These are phyloP conservation scores for Canariomyces notabilis DNA, from an alignment of 2,329 filamentous ascomycete genomes.

Conservation along the genomic window DNA sequence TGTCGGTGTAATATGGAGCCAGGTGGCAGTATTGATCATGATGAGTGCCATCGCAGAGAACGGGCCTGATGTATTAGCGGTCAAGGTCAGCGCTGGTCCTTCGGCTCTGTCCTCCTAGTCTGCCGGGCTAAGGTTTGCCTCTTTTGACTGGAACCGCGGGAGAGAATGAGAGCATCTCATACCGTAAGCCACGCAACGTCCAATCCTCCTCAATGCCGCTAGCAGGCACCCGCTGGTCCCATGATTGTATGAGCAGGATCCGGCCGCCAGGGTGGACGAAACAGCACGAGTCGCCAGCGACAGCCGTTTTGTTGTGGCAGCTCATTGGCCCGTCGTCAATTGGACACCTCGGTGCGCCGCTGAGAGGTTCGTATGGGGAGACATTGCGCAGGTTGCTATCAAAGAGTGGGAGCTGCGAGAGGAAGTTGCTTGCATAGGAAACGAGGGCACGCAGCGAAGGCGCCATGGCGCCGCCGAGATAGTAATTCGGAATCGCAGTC, in stretches of 20 bases:
- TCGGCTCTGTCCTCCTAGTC: background rate
- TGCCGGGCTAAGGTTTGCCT: background rate
- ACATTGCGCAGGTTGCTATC: conserved; percentile 22
- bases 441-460: conserved; percentile 30
- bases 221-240: conserved; percentile 38
- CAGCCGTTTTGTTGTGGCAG: conserved; percentile 35
- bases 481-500: no score
- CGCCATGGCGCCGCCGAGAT: conserved; percentile 17
- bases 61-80: conserved; percentile 34
- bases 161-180: background rate
- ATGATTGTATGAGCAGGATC: conserved; percentile 41
- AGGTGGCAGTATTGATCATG: conserved; percentile 40
- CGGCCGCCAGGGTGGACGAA: conserved; percentile 39
- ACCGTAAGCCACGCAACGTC: conserved; percentile 44
- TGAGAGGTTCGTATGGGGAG: conserved; percentile 33
- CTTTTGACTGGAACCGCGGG: background rate
- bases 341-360: conserved; percentile 36
- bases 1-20: conserved; percentile 39
- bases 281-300: conserved; percentile 36
- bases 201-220: conserved; percentile 39
- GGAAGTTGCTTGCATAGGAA: conserved; percentile 31
- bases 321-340: conserved; percentile 38
- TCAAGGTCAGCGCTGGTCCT: background rate
- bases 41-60: conserved; percentile 41
- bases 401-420: conserved; percentile 31